Evolutionary conservation across 371 early-diverging fungal species (phyloP), one percentile per base, ranked within the genome.

Genomic region (Haplosporangium sp.): DNA sequence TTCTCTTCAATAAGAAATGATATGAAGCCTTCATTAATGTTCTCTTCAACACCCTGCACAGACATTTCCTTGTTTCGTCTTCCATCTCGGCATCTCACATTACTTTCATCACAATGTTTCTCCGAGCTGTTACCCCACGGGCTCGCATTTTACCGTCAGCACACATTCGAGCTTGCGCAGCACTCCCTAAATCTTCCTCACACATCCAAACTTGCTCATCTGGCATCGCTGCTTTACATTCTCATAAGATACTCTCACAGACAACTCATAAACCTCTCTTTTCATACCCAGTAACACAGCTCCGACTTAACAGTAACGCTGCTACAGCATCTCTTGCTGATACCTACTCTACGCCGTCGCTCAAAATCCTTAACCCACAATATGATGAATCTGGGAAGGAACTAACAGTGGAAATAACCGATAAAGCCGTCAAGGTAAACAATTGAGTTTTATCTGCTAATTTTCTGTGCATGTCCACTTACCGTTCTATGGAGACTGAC

Each of bases 401-500:
- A 59, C 57, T 81, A 34, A 66, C 72, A 1, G 56, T 82, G 13
- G 71, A 65, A 3, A 77, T 82, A 11, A 82, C 83, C 17, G 83
- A 82, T 19, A 82, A 74, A 9, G 83, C 83, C 52, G 78, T 71
- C 40, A 81, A 81, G 82, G 82, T 81, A 50, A 4, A 27, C 15
- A 5, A 50, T 9, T 50, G 20, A 4, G 3, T 4, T 10, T 19
- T 9, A 9, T 44, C 7, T 2, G 44, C 27, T 17, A 40, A 19
- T 55, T 9, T 39, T 1, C n/a, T 27, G 27, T 27, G 27, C 27
- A 27, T 27, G 27, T 27, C 27, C 27, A 27, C 27, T 56, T 56
- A 7, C 42, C 39, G 19, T 45, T 34, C n/a, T 19, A 40, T 58
- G 44, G 35, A 45, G 11, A 57, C 13, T 48, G 20, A 17, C 7